Conservation (phyloP, 2,329 filamentous ascomycete species). For the Teratosphaeria viscida region DNA sequence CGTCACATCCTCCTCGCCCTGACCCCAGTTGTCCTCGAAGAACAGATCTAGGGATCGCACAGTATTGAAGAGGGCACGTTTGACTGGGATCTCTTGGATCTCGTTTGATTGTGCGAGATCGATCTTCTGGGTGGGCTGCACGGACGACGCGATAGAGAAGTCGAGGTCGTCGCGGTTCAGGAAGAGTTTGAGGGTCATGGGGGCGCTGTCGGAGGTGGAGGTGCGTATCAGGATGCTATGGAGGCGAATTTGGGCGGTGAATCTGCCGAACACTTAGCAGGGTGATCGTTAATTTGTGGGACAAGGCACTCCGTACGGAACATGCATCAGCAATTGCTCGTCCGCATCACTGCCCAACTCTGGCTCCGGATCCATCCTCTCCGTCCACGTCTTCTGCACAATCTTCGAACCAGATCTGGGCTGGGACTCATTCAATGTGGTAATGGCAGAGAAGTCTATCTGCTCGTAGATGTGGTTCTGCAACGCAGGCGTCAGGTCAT, state of each 20-base stretch:
- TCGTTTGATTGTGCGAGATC: slow-evolving; percentile 67
- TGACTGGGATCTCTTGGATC: slow-evolving; percentile 78
- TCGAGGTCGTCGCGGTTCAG: slow-evolving; percentile 81
- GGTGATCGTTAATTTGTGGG: neutral
- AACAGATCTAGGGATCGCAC: slow-evolving; percentile 78
- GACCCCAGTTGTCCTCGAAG: slow-evolving; percentile 78
- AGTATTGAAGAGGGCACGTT: slow-evolving; percentile 77
- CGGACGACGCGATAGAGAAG: slow-evolving; percentile 60
- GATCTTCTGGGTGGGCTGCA: slow-evolving; percentile 59
- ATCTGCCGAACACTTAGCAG: slow-evolving; percentile 42
- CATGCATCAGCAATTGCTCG: slow-evolving; percentile 84
- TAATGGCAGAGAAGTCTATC: slow-evolving; percentile 78
- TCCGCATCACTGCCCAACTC: slow-evolving; percentile 80
- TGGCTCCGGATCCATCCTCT: slow-evolving; percentile 60
- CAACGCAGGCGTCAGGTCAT: slow-evolving; percentile 84
- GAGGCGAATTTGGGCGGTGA: slow-evolving; percentile 86
- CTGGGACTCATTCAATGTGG: slow-evolving; percentile 70
- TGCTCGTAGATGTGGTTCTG: slow-evolving; percentile 87
- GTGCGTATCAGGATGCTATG: slow-evolving; percentile 82
- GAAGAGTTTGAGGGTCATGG: slow-evolving; percentile 75
- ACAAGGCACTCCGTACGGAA: slow-evolving; percentile 55
- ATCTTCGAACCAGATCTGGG: slow-evolving; percentile 61
- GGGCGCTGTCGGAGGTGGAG: slow-evolving; percentile 58
- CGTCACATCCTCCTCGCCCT: slow-evolving; percentile 68
- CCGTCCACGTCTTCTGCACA: slow-evolving; percentile 82